These are phyloP conservation scores for Kodamaea jinghongensis DNA, from an alignment of 805 yeast genomes.

Conservation along the genomic window DNA sequence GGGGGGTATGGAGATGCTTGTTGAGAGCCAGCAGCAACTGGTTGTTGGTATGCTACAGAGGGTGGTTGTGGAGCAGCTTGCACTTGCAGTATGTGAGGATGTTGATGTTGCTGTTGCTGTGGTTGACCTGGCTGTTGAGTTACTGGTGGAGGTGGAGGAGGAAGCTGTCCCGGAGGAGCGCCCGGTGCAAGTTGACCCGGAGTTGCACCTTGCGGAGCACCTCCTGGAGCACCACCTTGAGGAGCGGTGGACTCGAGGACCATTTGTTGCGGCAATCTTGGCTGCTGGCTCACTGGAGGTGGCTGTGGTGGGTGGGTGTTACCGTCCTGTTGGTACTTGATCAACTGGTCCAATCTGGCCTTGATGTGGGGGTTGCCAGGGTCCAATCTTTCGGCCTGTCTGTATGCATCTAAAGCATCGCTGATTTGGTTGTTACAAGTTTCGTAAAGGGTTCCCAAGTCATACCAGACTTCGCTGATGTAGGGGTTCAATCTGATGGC, in stretches of 20 bases:
- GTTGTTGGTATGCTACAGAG: constrained; percentile 9
- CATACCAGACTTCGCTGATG: constrained; percentile 98
- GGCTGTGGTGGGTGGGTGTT: constrained; percentile 63
- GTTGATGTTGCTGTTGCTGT: constrained; percentile 7
- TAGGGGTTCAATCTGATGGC: constrained; percentile 95
- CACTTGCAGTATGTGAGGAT: constrained; percentile 1
- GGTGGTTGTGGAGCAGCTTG: constrained; percentile 12
- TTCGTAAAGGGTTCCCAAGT: constrained; percentile 93
- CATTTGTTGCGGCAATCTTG: constrained; percentile 61
- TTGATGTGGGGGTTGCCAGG: constrained; percentile 93
- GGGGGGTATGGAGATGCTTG: constrained; percentile 2
- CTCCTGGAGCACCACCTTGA: constrained; percentile 13
- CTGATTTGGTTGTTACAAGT: constrained; percentile 93
- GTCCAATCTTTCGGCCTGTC: constrained; percentile 92
- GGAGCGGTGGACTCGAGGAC: constrained; percentile 48
- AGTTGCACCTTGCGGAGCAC: constrained; percentile 11
- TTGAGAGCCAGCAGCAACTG: not conserved
- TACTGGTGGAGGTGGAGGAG: constrained; percentile 10
- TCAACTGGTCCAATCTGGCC: constrained; percentile 84
- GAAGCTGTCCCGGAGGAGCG: constrained; percentile 5
- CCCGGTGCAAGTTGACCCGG: constrained; percentile 12
- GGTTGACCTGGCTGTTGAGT: constrained; percentile 8
- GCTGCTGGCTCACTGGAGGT: constrained; percentile 64
- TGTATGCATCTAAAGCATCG: constrained; percentile 96
- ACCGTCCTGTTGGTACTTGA: constrained; percentile 68